phyloP scores from a whole-genome alignment of 306 rosid genomes.

The Arachis stenosperma region DNA sequence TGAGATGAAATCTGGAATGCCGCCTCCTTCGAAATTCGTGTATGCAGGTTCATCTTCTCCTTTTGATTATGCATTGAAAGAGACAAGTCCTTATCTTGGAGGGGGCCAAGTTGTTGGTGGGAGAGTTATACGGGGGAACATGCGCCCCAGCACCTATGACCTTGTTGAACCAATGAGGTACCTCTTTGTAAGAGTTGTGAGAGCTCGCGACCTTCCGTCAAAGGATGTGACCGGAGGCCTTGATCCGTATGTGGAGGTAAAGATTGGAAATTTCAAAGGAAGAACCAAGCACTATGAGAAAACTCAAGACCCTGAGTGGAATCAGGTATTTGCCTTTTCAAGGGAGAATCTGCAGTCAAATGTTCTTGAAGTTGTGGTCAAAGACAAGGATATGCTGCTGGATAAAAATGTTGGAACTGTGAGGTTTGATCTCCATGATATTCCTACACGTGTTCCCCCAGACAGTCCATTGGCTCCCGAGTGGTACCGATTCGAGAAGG shows the following conservation, averaged over 20 bases:
- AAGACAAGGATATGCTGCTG: slow-evolving; percentile 64
- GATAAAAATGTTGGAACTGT: slow-evolving; percentile 71
- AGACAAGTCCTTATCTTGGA: slow-evolving; percentile 93
- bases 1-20: slow-evolving; percentile 60
- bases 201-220: slow-evolving; percentile 84
- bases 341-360: slow-evolving; percentile 68
- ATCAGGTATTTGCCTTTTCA: slow-evolving; percentile 90
- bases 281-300: slow-evolving; percentile 70
- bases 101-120: slow-evolving; percentile 85
- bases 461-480: slow-evolving; percentile 98
- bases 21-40: slow-evolving; percentile 42
- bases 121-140: slow-evolving; percentile 57
- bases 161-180: slow-evolving; percentile 87
- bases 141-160: slow-evolving; percentile 67
- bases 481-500: slow-evolving; percentile 84
- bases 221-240: slow-evolving; percentile 75
- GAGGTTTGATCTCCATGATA: slow-evolving; percentile 67
- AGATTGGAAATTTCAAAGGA: slow-evolving; percentile 86
- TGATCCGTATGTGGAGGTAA: slow-evolving; percentile 91
- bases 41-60: slow-evolving; percentile 54
- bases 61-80: slow-evolving; percentile 72
- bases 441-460: slow-evolving; percentile 83
- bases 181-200: slow-evolving; percentile 85
- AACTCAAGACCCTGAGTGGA: slow-evolving; percentile 85
- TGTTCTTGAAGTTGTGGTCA: slow-evolving; percentile 69